Evolutionary conservation across 169 alveolate genomes (phyloP), one percentile per base, ranked within the genome.

Genomic region (Plasmodium vivax): DNA sequence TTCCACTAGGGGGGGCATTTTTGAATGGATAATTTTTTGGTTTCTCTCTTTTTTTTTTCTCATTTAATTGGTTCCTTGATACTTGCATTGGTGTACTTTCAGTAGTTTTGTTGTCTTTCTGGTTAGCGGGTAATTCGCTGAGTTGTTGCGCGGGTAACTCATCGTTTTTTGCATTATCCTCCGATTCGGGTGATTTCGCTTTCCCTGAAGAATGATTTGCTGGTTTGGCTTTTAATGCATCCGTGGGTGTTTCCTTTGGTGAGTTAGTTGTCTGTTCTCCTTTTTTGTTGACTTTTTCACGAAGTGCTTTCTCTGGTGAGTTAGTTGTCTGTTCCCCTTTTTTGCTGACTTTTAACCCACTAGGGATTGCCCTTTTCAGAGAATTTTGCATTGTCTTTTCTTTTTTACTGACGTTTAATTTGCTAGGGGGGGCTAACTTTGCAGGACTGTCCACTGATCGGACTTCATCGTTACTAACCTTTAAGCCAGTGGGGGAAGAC

Each of bases 1-100:
- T 3, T 77, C 84, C 84, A 34, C 84, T 77, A 10, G 84, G 84
- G 51, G 47, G 56, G n/a, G 23, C 23, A 77, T 34, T 77, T 77
- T 30, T 51, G 4, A 77, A 9, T 30, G 38, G 41, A 77, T 77
- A 1, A 34, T 77, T 27, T 5, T 27, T 77, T 32, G 54, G 12
- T 34, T 77, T 14, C 6, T 34, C 2, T 77, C 0, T 34, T 30
- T 77, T 34, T 77, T 12, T 9, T 34, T 77, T 30, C 12, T 30
- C 32, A 14, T 77, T 34, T 77, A 77, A 77, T 77, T 34, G 34
- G 2, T 51, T 30, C 12, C 9, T 19, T 30, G 30, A 2, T n/a
- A 12, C 47, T n/a, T 77, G 23, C 51, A 30, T 10, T 34, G 51
- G 36, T 23, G 84, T 9, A 16, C 9, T 1, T 38, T 30, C 68